phyloP scores from a whole-genome alignment of 768 basidiomycete genomes.

The Cystofilobasidium ferigula region DNA sequence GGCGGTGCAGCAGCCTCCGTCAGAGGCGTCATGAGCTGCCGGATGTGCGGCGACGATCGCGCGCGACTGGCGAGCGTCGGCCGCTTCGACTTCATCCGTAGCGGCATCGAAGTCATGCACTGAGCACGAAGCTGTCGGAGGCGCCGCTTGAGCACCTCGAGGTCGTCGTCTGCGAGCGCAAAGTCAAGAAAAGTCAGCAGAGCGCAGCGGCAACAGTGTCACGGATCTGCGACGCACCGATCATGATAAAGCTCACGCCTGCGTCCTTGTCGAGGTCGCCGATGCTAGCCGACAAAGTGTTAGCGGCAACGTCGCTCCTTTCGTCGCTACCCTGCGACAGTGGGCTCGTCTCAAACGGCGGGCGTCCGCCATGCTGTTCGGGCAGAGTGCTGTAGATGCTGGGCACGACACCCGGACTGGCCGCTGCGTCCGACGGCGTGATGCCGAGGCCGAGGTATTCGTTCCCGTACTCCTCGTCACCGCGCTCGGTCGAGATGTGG shows the following conservation, averaged over 20 bases:
- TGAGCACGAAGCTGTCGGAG: constrained; percentile 52
- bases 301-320: neutral
- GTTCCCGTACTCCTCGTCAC: constrained; percentile 29
- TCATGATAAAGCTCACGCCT: constrained; percentile 24
- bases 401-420: constrained; percentile 12
- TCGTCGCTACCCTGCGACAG: neutral
- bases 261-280: constrained; percentile 10
- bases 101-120: constrained; percentile 27
- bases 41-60: constrained; percentile 68
- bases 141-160: constrained; percentile 63
- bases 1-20: constrained; percentile 32
- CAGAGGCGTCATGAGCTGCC: constrained; percentile 44
- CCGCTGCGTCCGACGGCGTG: neutral
- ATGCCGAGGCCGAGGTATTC: constrained; percentile 7
- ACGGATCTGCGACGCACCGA: constrained; percentile 2
- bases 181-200: neutral
- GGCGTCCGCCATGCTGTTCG: neutral
- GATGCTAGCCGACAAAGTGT: neutral
- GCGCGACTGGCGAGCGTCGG: constrained; percentile 34
- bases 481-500: constrained; percentile 45
- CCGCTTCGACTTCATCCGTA: constrained; percentile 31
- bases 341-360: constrained; percentile 14
- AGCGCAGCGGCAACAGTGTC: neutral
- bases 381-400: constrained; percentile 7
- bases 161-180: constrained; percentile 60